Conservation (phyloP, 2,329 filamentous ascomycete genomes). For the Didymella glomerata region DNA sequence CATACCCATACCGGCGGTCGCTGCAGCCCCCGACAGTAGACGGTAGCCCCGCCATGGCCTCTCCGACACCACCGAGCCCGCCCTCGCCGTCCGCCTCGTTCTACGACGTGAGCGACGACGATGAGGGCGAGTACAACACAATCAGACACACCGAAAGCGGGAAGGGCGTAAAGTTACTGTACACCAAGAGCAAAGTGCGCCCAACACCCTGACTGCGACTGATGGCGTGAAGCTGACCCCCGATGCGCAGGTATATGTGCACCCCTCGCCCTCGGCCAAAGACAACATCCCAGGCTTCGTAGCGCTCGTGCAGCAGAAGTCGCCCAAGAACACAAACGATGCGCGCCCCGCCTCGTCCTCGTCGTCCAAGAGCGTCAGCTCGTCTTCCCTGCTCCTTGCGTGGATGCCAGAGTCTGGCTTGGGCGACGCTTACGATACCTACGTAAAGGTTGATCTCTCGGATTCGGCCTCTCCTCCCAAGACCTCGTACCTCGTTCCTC, state of each 20-base stretch:
- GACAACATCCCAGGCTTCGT: slow-evolving; percentile 97
- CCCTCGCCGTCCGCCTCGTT: slow-evolving; percentile 85
- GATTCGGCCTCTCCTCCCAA: slow-evolving; percentile 81
- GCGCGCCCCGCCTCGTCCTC: slow-evolving; percentile 53
- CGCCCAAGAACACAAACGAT: slow-evolving; percentile 37
- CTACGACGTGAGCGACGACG: slow-evolving; percentile 96
- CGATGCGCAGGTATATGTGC: slow-evolving; percentile 80
- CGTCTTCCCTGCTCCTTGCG: slow-evolving; percentile 82
- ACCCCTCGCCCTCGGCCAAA: slow-evolving; percentile 89
- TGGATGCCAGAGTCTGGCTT: slow-evolving; percentile 93
- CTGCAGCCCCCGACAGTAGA: slow-evolving; percentile 12
- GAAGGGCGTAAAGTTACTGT: slow-evolving; percentile 89
- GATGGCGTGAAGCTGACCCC: slow-evolving; percentile 35
- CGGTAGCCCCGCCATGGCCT: slow-evolving; percentile 42
- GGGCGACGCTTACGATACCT: slow-evolving; percentile 82
- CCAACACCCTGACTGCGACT: slow-evolving; percentile 45
- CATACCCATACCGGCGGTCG: slow-evolving; percentile 7
- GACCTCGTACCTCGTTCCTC: slow-evolving; percentile 89
- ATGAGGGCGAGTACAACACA: slow-evolving; percentile 94
- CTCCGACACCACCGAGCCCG: slow-evolving; percentile 46
- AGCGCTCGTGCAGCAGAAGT: slow-evolving; percentile 90
- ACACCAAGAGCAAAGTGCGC: slow-evolving; percentile 90
- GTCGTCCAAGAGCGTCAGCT: slow-evolving; percentile 56
- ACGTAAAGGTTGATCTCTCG: slow-evolving; percentile 92
- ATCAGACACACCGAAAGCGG: slow-evolving; percentile 81